Conservation (phyloP, 2,329 filamentous ascomycete species). For the Xylaria sp. region DNA sequence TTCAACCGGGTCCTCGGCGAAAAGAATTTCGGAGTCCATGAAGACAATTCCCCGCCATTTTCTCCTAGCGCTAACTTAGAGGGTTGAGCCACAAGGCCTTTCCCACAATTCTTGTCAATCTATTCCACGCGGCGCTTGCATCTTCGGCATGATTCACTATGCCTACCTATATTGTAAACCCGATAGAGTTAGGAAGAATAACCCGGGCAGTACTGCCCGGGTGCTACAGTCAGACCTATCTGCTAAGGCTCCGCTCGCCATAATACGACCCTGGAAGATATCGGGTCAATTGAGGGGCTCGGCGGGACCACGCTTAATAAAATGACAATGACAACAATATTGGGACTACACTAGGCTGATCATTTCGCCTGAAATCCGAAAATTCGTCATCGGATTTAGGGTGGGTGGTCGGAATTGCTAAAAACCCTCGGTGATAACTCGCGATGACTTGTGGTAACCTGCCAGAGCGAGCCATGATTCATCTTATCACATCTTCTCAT, state of each 20-base stretch:
- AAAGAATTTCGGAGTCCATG: slow-evolving; percentile 40
- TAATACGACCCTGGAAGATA: slow-evolving; percentile 9
- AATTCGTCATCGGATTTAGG: slow-evolving; percentile 27
- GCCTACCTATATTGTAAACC: not conserved
- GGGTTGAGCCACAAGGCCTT: not conserved
- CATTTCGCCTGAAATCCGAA: slow-evolving; percentile 33
- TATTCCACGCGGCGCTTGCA: not conserved
- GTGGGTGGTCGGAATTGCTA: not conserved
- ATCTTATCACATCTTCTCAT: not conserved
- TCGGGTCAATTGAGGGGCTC: slow-evolving; percentile 20
- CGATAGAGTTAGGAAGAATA: not conserved
- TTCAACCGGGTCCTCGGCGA: slow-evolving; percentile 59
- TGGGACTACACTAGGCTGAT: slow-evolving; percentile 35
- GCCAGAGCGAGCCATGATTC: not conserved
- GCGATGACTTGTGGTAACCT: not conserved
- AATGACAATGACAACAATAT: slow-evolving; percentile 9
- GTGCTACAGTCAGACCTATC: not conserved
- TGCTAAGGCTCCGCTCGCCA: slow-evolving; percentile 1
- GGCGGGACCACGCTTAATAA: slow-evolving; percentile 22
- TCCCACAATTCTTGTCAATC: not conserved
- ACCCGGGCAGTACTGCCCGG: too few species aligned
- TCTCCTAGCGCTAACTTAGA: not conserved
- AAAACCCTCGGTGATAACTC: slow-evolving; percentile 26
- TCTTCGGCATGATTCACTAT: not conserved
- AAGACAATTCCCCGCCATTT: not conserved